Evolutionary conservation across 768 basidiomycete species (phyloP), one percentile per base, ranked within the genome.

Genomic region (Nidula microcarpa): DNA sequence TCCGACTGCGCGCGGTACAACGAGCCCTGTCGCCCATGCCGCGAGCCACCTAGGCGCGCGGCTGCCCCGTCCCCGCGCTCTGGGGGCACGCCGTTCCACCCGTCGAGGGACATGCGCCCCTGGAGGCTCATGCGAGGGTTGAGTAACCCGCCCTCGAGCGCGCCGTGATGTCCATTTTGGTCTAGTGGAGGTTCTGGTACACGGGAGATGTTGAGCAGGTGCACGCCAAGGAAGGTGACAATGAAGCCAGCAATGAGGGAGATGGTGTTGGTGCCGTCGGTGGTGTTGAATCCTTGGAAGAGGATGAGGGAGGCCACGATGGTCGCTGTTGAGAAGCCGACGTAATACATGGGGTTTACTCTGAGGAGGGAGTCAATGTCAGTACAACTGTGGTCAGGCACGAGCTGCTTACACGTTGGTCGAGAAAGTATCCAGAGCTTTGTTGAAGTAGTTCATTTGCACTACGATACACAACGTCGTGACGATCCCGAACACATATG

Each of bases 361-460:
- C 94, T 96, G 34, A 17, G 33, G 45, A 43, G 45, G 18, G 46
- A n/a, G 9, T 34, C 11, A 37, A 52, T 34, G 50, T 58, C 17
- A 6, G 33, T 18, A 43, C 18, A 33, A 35, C 46, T 14, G 49
- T 52, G 2, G 55, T 47, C 18, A 52, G 32, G 8, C 30, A 11
- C 13, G 44, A 6, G 35, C 1, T 23, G 79, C 92, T 58, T 80
- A 96, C 94, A 98, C 91, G 65, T 98, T 98, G 43, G 95, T 97
- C 2, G 94, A 94, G 69, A 98, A 98, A 0, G 85, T 93, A 66
- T 98, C 95, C 49, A 98, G 79, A 0, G 95, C 96, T 67, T 98
- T 98, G 79, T 98, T 99, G 78, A 97, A 95, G 74, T 94, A 95
- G 69, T 91, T 90, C 90, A 95, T 92, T 70, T 94, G 92, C 18